Percentiles rank a stretch among this genome's conserved stretches.
Conservation (phyloP, 495 filamentous ascomycete species). For the Parathielavia appendiculata region DNA sequence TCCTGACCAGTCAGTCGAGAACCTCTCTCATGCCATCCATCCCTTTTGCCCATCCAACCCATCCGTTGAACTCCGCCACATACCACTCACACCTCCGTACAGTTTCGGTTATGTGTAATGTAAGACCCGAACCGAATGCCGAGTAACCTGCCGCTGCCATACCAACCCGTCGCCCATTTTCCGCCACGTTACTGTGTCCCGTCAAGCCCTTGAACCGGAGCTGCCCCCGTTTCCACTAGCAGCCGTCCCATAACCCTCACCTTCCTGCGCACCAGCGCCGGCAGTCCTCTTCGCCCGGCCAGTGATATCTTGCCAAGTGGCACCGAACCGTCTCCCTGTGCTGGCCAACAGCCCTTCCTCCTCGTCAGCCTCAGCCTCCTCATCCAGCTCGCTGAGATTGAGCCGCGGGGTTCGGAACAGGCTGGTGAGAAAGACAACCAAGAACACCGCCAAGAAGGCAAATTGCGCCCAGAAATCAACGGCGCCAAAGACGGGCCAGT, state of each 20-base stretch:
- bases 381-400: conserved; percentile 68
- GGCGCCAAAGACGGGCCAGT: conserved; percentile 93
- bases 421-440: conserved; percentile 67
- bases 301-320: conserved; percentile 85
- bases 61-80: conserved; percentile 5
- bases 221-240: conserved; percentile 12
- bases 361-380: conserved; percentile 89
- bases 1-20: conserved; percentile 1
- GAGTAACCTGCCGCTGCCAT: background rate
- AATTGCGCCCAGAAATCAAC: conserved; percentile 95
- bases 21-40: background rate
- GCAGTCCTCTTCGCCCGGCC: conserved; percentile 33
- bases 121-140: background rate
- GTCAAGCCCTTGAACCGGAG: background rate
- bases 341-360: conserved; percentile 86
- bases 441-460: conserved; percentile 75
- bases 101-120: background rate
- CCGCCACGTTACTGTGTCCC: background rate
- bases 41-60: too few relatives aligned
- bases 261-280: conserved; percentile 2
- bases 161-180: background rate
- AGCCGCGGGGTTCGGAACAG: conserved; percentile 75
- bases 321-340: conserved; percentile 71
- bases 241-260: conserved; percentile 19
- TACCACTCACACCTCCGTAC: background rate